Percentiles rank a stretch among this genome's conserved stretches.
These are phyloP conservation scores for Arachnomyces sp. DNA, from an alignment of 2,329 filamentous ascomycete genomes.

Conservation along the genomic window DNA sequence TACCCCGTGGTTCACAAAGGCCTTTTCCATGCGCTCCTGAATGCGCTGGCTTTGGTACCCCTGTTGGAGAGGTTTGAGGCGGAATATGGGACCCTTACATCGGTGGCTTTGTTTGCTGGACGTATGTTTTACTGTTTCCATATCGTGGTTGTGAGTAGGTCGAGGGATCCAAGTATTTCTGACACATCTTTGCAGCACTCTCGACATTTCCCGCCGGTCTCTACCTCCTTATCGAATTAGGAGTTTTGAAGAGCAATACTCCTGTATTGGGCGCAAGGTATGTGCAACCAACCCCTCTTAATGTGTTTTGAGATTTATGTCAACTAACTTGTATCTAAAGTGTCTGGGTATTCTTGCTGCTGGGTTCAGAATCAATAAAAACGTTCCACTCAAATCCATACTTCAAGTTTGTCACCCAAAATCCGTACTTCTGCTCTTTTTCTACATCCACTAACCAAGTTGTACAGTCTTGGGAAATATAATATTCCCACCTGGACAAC, in stretches of 20 bases:
- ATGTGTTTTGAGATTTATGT: constrained; percentile 2
- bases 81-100: constrained; percentile 83
- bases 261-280: constrained; percentile 77
- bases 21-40: constrained; percentile 72
- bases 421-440: background rate
- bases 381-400: constrained; percentile 75
- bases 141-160: background rate
- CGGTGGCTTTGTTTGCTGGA: constrained; percentile 80
- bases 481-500: constrained; percentile 89
- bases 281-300: constrained; percentile 15
- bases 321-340: constrained; percentile 39
- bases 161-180: constrained; percentile 11
- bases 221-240: constrained; percentile 72
- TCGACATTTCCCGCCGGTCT: constrained; percentile 73
- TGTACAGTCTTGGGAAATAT: constrained; percentile 47
- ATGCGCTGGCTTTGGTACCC: constrained; percentile 73
- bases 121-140: constrained; percentile 52
- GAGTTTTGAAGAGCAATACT: constrained; percentile 63
- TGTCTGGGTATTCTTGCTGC: constrained; percentile 85
- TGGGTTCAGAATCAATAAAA: constrained; percentile 78
- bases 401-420: constrained; percentile 48
- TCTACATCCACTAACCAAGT: constrained; percentile 12
- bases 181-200: constrained; percentile 47
- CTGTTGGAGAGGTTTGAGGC: constrained; percentile 87
- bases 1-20: constrained; percentile 81